Conservation (phyloP, 148 eudicot genomes). For the Spergularia bocconei region DNA sequence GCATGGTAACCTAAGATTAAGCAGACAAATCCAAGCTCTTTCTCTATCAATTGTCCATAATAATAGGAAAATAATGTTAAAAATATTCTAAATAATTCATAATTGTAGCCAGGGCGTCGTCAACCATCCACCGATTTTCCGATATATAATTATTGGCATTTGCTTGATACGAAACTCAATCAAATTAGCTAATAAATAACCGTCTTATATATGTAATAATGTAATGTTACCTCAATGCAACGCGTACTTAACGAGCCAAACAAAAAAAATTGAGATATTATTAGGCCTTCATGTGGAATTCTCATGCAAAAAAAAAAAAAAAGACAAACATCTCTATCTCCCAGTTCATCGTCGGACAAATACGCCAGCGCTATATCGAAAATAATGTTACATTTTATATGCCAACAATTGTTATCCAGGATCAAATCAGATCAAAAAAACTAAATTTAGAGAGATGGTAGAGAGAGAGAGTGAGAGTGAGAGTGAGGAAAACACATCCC, state of each 20-base stretch:
- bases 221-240: no score
- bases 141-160: no score
- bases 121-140: neutral
- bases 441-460: no score
- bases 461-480: no score
- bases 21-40: slow-evolving; percentile 7
- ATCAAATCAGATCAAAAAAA: slow-evolving; percentile 12
- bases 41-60: neutral
- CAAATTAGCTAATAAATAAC: no score
- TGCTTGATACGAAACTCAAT: no score
- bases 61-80: neutral
- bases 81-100: neutral
- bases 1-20: neutral
- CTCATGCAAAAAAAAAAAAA: neutral
- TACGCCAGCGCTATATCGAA: neutral
- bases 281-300: neutral
- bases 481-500: no score
- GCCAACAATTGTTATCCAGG: neutral
- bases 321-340: neutral
- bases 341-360: neutral
- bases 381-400: no score
- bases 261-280: no score
- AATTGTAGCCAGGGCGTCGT: neutral
- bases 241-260: no score
- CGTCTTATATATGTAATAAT: no score